These are phyloP conservation scores for Tolypocladium guangdongense DNA, from an alignment of 2,329 filamentous ascomycete species.

Conservation along the genomic window DNA sequence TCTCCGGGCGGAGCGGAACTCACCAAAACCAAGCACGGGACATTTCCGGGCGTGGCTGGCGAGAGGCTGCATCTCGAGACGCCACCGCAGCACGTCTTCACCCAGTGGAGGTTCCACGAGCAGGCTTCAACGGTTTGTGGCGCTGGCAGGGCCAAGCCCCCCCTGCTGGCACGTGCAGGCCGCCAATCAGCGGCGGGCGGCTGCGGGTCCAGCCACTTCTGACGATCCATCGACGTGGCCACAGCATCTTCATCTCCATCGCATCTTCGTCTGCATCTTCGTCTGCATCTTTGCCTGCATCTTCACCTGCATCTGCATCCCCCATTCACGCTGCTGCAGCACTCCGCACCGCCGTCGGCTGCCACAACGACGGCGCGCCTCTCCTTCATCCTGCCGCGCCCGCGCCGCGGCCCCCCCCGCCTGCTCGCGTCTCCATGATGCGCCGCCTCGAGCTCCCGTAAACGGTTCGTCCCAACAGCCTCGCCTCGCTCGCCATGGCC, in stretches of 20 bases:
- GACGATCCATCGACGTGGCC: not conserved
- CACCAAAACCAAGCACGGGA: too few species aligned
- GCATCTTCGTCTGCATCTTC: not conserved
- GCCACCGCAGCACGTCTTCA: too few species aligned
- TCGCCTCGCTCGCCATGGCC: slow-evolving; percentile 13
- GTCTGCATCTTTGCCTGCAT: too few species aligned
- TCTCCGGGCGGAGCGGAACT: too few species aligned
- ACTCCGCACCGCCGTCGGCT: not conserved
- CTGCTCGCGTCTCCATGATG: not conserved
- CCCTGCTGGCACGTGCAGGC: not conserved
- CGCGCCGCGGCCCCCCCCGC: not conserved
- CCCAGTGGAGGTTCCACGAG: not conserved
- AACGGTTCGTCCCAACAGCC: not conserved
- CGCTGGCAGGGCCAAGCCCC: not conserved
- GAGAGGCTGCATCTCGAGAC: not conserved
- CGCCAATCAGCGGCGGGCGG: not conserved
- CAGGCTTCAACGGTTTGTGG: not conserved
- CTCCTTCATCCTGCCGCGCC: not conserved
- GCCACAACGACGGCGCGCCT: not conserved
- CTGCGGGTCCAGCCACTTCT: not conserved
- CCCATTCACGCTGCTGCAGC: not conserved
- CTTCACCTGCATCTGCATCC: not conserved
- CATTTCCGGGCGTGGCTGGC: too few species aligned
- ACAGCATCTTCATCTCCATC: not conserved
- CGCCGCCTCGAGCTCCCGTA: not conserved